Percentiles rank a stretch among this genome's conserved stretches.
Evolutionary conservation across 257 asterid species (phyloP).

Genomic region (Leonotis leonurus): DNA sequence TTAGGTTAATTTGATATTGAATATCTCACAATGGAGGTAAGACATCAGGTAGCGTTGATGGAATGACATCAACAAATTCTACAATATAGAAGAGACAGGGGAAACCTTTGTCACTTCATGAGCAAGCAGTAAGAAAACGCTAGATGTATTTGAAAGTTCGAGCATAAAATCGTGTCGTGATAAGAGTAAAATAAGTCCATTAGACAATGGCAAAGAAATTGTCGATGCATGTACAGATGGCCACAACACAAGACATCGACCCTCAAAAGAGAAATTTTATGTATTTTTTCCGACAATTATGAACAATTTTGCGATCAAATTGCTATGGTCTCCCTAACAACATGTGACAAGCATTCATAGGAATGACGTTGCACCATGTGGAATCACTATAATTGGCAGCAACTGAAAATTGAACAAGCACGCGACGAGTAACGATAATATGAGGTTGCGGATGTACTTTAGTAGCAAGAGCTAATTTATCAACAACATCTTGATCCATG

Average conservation of each 20-base stretch:
- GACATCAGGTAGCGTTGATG: background rate
- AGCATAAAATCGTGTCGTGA: background rate
- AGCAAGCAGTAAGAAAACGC: background rate
- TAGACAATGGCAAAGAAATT: background rate
- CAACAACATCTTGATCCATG: background rate
- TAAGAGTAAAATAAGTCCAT: background rate
- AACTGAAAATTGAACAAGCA: background rate
- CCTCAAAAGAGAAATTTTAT: background rate
- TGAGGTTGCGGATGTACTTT: background rate
- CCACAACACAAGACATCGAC: too few species aligned
- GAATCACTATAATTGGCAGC: background rate
- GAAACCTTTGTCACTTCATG: background rate
- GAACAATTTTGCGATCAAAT: background rate
- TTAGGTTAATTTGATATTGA: background rate
- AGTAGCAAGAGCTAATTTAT: background rate
- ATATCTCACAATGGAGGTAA: background rate
- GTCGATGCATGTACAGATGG: background rate
- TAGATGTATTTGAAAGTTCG: background rate
- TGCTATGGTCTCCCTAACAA: background rate
- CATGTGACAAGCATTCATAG: background rate
- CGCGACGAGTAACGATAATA: background rate
- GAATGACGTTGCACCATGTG: background rate
- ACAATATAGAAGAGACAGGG: background rate
- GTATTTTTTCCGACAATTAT: background rate
- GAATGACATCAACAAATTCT: background rate